Conservation (phyloP, 768 basidiomycete genomes). For the Mycena epipterygia region DNA sequence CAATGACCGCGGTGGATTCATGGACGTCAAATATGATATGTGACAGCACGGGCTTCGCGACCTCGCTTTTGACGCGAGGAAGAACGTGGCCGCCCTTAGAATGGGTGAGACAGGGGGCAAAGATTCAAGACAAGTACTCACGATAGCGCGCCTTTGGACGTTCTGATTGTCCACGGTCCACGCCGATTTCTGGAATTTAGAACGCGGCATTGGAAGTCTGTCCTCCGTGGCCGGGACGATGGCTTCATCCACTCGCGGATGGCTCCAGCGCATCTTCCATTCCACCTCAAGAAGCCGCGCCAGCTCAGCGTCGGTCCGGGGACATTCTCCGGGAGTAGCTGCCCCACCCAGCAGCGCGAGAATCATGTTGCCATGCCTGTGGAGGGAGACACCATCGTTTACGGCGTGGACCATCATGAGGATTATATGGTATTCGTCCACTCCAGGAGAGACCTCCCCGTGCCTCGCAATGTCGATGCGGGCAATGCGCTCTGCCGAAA, state of each 20-base stretch:
- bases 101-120: background rate
- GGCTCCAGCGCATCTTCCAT: constrained; percentile 23
- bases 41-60: background rate
- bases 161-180: constrained; percentile 32
- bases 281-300: constrained; percentile 15
- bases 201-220: background rate
- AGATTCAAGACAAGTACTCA: background rate
- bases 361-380: constrained; percentile 66
- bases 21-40: constrained; percentile 12
- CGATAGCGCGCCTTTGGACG: constrained; percentile 24
- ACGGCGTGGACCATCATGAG: constrained; percentile 68
- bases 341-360: constrained; percentile 57
- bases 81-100: constrained; percentile 25
- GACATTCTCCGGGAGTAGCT: constrained; percentile 1
- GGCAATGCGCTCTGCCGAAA: constrained; percentile 61
- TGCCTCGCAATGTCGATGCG: constrained; percentile 51
- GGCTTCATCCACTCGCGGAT: background rate
- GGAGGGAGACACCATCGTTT: constrained; percentile 71
- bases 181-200: constrained; percentile 24
- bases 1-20: constrained; percentile 28
- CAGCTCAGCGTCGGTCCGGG: constrained; percentile 21
- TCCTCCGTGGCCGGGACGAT: constrained; percentile 16
- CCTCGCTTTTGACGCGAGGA: constrained; percentile 7
- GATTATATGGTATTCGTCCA: constrained; percentile 59
- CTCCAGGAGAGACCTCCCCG: constrained; percentile 22